Evolutionary conservation across 805 yeast species (phyloP), one percentile per base, ranked within the genome.

Genomic region (Hanseniaspora meyeri): DNA sequence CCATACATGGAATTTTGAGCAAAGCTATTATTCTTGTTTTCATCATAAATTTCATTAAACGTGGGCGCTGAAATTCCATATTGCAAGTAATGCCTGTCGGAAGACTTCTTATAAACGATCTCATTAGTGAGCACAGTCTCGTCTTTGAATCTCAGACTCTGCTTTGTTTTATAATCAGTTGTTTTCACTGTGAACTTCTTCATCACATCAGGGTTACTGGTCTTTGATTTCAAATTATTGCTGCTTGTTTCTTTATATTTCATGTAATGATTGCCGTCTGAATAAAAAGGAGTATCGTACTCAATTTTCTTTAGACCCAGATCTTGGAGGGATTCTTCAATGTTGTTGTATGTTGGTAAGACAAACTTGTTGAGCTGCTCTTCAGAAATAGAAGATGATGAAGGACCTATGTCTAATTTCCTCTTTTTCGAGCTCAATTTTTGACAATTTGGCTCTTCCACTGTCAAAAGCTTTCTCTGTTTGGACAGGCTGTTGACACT

Each of bases 211-310:
- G 47, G 37, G 17, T 36, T 32, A 16, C 39, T 38, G 19, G 34
- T 38, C 14, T 16, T 29, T 32, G 39, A 16, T 34, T 42, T n/a
- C 3, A 49, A 19, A 9, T 24, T 1, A 52, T 55, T 19, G 32
- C 7, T 8, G 52, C 20, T 1, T 59, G 56, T 2, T 57, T 51
- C n/a, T 2, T 24, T 68, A 19, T 82, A 49, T 6, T 66, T 62
- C 1, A 79, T 82, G 7, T 77, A 69, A 61, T 87, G 90, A 1
- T 66, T 62, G 0, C 71, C 61, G 16, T 76, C 73, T 31, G 81
- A 76, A 61, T 80, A 90, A 60, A 69, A 80, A 0, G 96, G 95
- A 59, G 79, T 84, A 1, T 62, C 57, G 63, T 84, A 83, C 14
- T 80, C 75, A 14, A 79, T 67, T 60, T 76, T 73, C 2, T 85